phyloP scores from a whole-genome alignment of 345 rosid genomes.

The Hypericum perforatum region DNA sequence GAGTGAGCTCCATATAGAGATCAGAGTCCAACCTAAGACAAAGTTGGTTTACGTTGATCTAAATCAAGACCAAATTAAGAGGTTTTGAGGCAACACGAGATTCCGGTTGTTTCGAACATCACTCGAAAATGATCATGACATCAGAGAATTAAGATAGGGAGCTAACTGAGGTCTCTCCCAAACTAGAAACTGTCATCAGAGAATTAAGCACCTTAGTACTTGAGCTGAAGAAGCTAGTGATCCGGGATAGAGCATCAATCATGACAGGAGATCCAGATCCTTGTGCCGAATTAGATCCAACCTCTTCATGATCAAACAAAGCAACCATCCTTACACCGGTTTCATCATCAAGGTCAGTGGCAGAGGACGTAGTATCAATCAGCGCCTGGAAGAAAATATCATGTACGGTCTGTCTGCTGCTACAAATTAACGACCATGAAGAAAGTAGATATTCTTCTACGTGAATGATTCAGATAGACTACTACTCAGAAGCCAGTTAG shows the following conservation, averaged over 20 bases:
- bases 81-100: no score
- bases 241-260: conserved; percentile 83
- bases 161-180: no score
- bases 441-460: no score
- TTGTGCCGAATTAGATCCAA: conserved; percentile 89
- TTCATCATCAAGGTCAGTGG: conserved; percentile 60
- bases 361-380: conserved; percentile 73
- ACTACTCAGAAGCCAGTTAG: no score
- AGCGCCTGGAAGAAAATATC: conserved; percentile 41
- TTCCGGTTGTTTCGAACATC: no score
- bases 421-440: not conserved
- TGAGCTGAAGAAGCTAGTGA: conserved; percentile 64
- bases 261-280: conserved; percentile 97
- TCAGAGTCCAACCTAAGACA: no score
- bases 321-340: conserved; percentile 90
- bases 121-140: no score
- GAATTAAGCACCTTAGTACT: conserved; percentile 48
- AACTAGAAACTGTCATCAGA: conserved; percentile 5
- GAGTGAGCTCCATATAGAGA: no score
- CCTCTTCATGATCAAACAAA: conserved; percentile 94
- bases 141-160: no score
- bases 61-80: no score
- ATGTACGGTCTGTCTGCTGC: not conserved
- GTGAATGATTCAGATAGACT: no score
- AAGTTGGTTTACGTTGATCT: no score